Base-by-base conservation (phyloP, 2,329 filamentous ascomycete species). In the Falciphora oryzae region DNA sequence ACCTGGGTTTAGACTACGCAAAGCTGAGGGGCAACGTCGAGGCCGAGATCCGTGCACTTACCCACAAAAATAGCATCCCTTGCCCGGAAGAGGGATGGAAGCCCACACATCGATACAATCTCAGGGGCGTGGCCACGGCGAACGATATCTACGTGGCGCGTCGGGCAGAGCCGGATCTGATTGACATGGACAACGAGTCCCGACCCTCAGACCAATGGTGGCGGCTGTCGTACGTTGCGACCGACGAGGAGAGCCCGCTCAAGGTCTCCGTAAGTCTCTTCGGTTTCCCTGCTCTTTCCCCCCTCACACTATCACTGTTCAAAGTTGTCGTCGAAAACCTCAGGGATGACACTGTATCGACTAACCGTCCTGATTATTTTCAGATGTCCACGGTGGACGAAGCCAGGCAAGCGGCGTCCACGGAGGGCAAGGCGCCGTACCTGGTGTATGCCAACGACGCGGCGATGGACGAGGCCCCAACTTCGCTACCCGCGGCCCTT, bases 391-490 rank as follows among this genome's bases (percentile, higher is more conserved):
- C 62, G 2, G 27, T 71, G 10, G 67, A 68, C 6, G 65, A 65
- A 32, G 71, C 69, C 5, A 68, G 65, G 29, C 59, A 67, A 25
- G 68, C 65, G 10, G 70, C 69, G 2, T 70, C 66, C 44, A 59
- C 57, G 13, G 66, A 66, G 25, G 44, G 32, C 7, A 64, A 53
- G 27, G 65, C 59, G n/a, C 72, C 73, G 2, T 68, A 72, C 3
- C 63, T 75, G 4, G 68, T 76, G 8, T 77, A 74, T 63, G 72
- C 73, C 35, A 71, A 67, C 6, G 72, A 75, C 11, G 68, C 67
- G 11, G 73, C 74, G 4, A 59, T 75, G 67, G 65, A 65, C 0
- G 69, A 70, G 13, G 65, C 68, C 1, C 65, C 65, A 0, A 13
- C 65, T 0, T 68, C 70, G 4, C 63, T 77, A 28, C 66, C 72